phyloP scores from a whole-genome alignment of 1,139 yeast genomes.

The Yamadazyma diddensiae region DNA sequence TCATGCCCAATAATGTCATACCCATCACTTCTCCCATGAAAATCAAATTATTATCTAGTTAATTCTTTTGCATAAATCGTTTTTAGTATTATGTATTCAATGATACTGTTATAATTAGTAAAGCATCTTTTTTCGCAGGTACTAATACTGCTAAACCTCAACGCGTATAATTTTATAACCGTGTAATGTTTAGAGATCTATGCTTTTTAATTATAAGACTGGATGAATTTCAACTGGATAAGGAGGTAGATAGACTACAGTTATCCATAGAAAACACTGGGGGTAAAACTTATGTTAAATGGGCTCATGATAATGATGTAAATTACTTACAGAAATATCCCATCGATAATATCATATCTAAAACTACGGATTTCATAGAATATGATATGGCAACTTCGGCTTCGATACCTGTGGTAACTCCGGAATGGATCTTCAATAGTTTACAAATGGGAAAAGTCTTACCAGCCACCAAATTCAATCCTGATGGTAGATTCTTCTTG shows the following conservation, averaged over 20 bases:
- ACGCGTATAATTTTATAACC: too few species aligned
- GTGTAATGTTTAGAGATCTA: constrained; percentile 14
- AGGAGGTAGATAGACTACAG: constrained; percentile 20
- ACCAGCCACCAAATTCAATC: constrained; percentile 56
- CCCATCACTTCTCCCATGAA: too few species aligned
- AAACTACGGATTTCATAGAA: constrained; percentile 51
- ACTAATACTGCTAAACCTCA: too few species aligned
- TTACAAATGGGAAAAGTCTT: constrained; percentile 40
- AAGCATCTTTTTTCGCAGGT: too few species aligned
- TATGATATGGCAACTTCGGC: constrained; percentile 48
- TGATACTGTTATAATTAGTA: background rate
- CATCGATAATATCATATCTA: constrained; percentile 58
- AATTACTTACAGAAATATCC: constrained; percentile 21
- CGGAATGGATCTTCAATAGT: constrained; percentile 62
- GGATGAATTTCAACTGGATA: constrained; percentile 18
- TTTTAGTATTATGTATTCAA: constrained; percentile 1
- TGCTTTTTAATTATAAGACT: constrained; percentile 36
- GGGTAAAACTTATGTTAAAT: constrained; percentile 23
- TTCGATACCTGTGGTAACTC: constrained; percentile 68
- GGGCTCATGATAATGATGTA: constrained; percentile 20
- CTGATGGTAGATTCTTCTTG: constrained; percentile 66
- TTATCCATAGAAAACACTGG: constrained; percentile 19
- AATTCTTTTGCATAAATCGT: background rate
- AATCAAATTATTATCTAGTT: too few species aligned
- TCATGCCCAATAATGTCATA: too few species aligned